Evolutionary conservation across 306 rosid species (phyloP), one percentile per base, ranked within the genome.

Genomic region (Nissolia schottii): DNA sequence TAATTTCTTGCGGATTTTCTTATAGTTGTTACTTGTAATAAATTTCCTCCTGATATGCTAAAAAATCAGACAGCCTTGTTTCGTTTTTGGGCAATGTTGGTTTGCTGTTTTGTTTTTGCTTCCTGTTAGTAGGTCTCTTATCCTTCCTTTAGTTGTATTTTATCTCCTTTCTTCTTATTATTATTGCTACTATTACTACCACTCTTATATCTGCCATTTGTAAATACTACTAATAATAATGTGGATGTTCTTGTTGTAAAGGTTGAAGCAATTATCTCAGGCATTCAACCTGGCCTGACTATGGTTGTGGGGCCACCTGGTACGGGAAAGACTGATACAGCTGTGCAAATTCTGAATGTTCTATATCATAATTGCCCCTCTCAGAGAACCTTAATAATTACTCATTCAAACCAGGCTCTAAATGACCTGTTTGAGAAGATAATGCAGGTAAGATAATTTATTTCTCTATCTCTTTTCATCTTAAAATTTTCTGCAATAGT

Each of bases 271-370:
- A 91, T 94, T 76, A 85, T 89, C 49, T 94, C 97, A 15, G 99
- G 99, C 50, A 79, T 91, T 77, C 99, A 94, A 85, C 97, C 99
- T 57, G 99, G 99, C 40, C 81, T 94, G 60, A 91, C 99, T 50
- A 94, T 91, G 99, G 96, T 89, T 77, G 99, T 94, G 53, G 99
- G 99, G 79, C 99, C 99, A 56, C 99, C 99, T 85, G 99, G 99
- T 84, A 94, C 97, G 0, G 99, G 99, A 85, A 94, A 94, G 85
- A 94, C 97, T 65, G 96, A 94, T 87, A 94, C 99, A 24, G 99
- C 99, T 29, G 99, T 94, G 60, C 99, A 94, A 83, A 85, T 94
- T 83, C 81, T 94, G 74, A 91, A 94, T 67, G 99, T 94, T 72
- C 96, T 94, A 16, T 94, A 94, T 85, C 99, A 94, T 84, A 94